Evolutionary conservation across 2,329 filamentous ascomycete species (phyloP).

Genomic region (Pezicula carpinea): DNA sequence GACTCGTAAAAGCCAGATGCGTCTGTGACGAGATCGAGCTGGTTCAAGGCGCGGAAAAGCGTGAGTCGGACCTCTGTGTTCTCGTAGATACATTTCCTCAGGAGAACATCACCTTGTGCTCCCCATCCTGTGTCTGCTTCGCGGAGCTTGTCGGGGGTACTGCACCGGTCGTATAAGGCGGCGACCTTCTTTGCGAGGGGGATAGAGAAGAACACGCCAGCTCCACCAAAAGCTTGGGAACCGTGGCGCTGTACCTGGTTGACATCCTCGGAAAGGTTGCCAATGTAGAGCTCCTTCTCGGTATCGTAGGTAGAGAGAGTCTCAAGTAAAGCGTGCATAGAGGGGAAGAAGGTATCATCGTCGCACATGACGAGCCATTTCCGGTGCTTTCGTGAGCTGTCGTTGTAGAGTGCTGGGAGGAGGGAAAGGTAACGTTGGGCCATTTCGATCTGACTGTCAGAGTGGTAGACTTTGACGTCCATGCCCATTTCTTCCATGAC

Average conservation of each 20-base stretch:
- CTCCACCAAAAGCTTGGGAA: slow-evolving; percentile 27
- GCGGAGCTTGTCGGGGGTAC: slow-evolving; percentile 44
- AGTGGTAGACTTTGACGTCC: slow-evolving; percentile 52
- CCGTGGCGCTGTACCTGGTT: slow-evolving; percentile 27
- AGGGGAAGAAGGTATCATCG: slow-evolving; percentile 28
- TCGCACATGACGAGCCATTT: slow-evolving; percentile 34
- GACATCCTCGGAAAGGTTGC: slow-evolving; percentile 27
- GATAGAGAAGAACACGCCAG: slow-evolving; percentile 28
- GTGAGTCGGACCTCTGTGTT: slow-evolving; percentile 27
- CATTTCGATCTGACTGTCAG: slow-evolving; percentile 50
- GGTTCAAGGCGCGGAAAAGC: slow-evolving; percentile 24
- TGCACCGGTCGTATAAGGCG: slow-evolving; percentile 41
- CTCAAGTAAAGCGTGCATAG: slow-evolving; percentile 24
- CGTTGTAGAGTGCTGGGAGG: slow-evolving; percentile 49
- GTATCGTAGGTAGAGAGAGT: slow-evolving; percentile 19
- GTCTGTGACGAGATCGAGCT: slow-evolving; percentile 27
- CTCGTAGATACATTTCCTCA: slow-evolving; percentile 28
- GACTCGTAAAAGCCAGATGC: slow-evolving; percentile 27
- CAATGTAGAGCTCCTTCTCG: slow-evolving; percentile 24
- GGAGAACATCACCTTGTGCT: slow-evolving; percentile 32
- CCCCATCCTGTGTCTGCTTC: slow-evolving; percentile 56
- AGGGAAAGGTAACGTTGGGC: slow-evolving; percentile 53
- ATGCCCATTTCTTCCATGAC: slow-evolving; percentile 45
- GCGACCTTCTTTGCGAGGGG: slow-evolving; percentile 42
- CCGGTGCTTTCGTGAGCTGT: slow-evolving; percentile 41